These are phyloP conservation scores for Botrytis pseudocinerea DNA, from an alignment of 2,329 filamentous ascomycete genomes.

Conservation along the genomic window DNA sequence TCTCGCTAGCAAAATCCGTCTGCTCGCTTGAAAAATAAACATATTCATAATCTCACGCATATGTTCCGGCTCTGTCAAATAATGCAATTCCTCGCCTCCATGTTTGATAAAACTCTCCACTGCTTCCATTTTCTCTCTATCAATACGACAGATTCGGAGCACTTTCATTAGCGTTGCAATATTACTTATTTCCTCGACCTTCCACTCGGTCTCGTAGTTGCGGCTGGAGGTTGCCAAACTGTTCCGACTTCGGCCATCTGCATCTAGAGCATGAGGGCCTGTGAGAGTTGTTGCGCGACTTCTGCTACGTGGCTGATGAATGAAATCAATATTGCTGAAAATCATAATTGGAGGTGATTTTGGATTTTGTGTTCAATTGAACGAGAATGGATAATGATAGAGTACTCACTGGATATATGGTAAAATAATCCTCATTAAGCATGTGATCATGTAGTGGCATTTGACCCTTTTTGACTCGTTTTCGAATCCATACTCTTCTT, in stretches of 20 bases:
- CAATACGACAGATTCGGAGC: constrained; percentile 71
- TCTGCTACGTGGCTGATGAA: constrained; percentile 43
- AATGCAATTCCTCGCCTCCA: constrained; percentile 71
- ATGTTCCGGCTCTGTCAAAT: constrained; percentile 63
- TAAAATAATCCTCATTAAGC: constrained; percentile 78
- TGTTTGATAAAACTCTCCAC: constrained; percentile 80
- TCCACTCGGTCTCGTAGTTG: constrained; percentile 45
- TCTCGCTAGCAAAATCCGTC: constrained; percentile 71
- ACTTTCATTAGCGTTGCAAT: constrained; percentile 64
- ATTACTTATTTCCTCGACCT: constrained; percentile 57
- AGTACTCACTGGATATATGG: constrained; percentile 61
- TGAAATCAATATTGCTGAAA: background rate
- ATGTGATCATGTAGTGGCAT: constrained; percentile 56
- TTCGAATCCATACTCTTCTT: constrained; percentile 81
- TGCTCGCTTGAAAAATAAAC: constrained; percentile 87
- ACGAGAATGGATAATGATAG: background rate
- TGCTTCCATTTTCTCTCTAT: constrained; percentile 86
- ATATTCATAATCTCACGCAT: constrained; percentile 85
- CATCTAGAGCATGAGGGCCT: constrained; percentile 22
- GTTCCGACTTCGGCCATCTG: constrained; percentile 22
- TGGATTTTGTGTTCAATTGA: background rate
- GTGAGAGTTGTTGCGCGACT: constrained; percentile 42
- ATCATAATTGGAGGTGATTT: background rate
- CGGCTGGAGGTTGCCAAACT: constrained; percentile 38
- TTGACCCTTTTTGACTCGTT: constrained; percentile 66